Evolutionary conservation across 2,329 filamentous ascomycete species (phyloP).

Genomic region (Diaporthe vaccinii): DNA sequence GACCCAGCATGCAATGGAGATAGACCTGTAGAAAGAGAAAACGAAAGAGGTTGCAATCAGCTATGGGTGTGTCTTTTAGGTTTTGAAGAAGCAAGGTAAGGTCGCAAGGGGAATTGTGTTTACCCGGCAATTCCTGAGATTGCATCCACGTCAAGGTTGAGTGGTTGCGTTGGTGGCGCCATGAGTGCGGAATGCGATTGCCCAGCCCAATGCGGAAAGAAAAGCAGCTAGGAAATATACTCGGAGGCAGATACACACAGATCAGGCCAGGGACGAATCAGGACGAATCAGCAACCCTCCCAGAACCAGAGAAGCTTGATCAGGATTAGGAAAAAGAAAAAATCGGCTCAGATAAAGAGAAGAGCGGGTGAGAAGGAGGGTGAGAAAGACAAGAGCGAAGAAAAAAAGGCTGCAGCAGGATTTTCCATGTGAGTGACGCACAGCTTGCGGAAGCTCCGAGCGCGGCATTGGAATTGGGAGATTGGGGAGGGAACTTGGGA

Average conservation of each 20-base stretch:
- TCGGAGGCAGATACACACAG: background rate
- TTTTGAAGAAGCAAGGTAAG: background rate
- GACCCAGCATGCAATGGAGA: conserved; percentile 98
- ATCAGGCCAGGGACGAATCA: background rate
- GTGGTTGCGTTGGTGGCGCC: conserved; percentile 67
- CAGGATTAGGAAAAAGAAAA: background rate
- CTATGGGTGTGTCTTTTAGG: background rate
- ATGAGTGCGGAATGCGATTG: conserved; percentile 50
- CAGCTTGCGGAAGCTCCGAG: conserved; percentile 19
- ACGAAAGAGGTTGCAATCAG: background rate
- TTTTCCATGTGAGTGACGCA: conserved; percentile 39
- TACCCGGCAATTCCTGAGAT: conserved; percentile 93
- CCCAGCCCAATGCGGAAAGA: background rate
- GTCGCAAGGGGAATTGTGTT: conserved; percentile 29
- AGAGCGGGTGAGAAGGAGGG: background rate
- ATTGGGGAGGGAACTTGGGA: background rate
- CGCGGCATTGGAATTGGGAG: background rate
- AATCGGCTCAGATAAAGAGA: background rate
- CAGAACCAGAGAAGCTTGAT: background rate
- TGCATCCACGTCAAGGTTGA: conserved; percentile 87
- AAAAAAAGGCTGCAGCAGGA: conserved; percentile 35
- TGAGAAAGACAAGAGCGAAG: background rate
- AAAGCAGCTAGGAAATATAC: conserved; percentile 3
- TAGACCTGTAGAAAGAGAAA: conserved; percentile 71
- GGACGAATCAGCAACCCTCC: background rate